A percentile compares a stretch with the other conserved stretches of the same genome.
Conservation (phyloP, 2,329 filamentous ascomycete species). For the Zasmidium citrigriseum region DNA sequence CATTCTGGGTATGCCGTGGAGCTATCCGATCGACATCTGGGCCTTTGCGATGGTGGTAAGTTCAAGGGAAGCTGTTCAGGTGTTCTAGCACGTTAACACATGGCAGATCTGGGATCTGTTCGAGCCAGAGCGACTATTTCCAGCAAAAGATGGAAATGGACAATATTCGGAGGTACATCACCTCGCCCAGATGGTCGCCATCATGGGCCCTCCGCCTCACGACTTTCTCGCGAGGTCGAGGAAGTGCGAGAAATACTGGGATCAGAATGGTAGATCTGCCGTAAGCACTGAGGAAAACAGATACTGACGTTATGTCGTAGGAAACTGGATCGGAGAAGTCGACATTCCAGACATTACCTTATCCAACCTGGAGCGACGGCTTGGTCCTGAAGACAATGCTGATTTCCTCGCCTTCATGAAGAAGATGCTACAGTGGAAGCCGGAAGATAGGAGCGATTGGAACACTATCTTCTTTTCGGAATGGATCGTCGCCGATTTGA, state of each 20-base stretch:
- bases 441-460: conserved; percentile 32
- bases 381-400: conserved; percentile 26
- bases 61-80: neutral
- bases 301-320: conserved; percentile 17
- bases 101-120: conserved; percentile 39
- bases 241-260: conserved; percentile 19
- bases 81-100: neutral
- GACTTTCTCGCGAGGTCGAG: conserved; percentile 25
- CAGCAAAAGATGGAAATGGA: conserved; percentile 24
- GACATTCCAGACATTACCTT: conserved; percentile 32
- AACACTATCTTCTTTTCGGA: conserved; percentile 25
- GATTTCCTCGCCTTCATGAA: conserved; percentile 36
- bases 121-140: conserved; percentile 36
- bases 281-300: neutral
- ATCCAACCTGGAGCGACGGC: conserved; percentile 26
- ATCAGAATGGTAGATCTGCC: conserved; percentile 1
- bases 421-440: conserved; percentile 40
- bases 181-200: conserved; percentile 31
- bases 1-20: conserved; percentile 39
- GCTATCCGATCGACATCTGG: conserved; percentile 42
- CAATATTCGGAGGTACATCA: conserved; percentile 19
- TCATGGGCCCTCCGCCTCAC: conserved; percentile 29
- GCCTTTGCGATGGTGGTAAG: conserved; percentile 40
- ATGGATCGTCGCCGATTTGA: conserved; percentile 29
- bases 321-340: conserved; percentile 31